Percentiles rank a stretch among this genome's conserved stretches.
Conservation (phyloP, 345 rosid genomes). For the Cardiospermum halicacabum region DNA sequence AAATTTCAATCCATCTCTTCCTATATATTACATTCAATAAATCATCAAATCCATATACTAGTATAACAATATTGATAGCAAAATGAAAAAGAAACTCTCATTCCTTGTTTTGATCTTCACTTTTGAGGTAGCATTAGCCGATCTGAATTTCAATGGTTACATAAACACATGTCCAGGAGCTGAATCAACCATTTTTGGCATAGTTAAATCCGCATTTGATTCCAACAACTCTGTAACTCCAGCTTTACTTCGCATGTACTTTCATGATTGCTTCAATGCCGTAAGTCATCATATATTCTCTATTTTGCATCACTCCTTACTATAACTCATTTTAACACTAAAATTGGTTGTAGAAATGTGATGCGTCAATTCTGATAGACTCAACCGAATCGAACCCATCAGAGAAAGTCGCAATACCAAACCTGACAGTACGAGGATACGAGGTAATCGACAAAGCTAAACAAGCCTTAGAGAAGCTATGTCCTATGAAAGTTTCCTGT, state of each 20-base stretch:
- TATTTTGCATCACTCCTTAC: too few species aligned
- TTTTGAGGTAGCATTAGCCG: slow-evolving; percentile 36
- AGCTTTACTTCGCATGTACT: slow-evolving; percentile 81
- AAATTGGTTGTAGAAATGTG: slow-evolving; percentile 48
- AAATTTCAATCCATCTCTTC: neutral
- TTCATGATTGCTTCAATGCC: slow-evolving; percentile 73
- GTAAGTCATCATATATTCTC: too few species aligned
- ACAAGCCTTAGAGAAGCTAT: slow-evolving; percentile 40
- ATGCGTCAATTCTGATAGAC: slow-evolving; percentile 72
- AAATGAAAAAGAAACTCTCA: slow-evolving; percentile 11
- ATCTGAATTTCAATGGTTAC: slow-evolving; percentile 51
- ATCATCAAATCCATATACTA: neutral
- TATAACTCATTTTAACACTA: too few species aligned
- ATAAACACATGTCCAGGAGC: slow-evolving; percentile 51
- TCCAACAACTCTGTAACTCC: slow-evolving; percentile 45
- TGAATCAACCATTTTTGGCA: slow-evolving; percentile 39
- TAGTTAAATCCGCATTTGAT: slow-evolving; percentile 34
- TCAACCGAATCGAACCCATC: slow-evolving; percentile 32
- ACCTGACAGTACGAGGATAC: slow-evolving; percentile 55
- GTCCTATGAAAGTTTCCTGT: slow-evolving; percentile 60
- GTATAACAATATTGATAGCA: neutral
- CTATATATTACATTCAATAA: neutral
- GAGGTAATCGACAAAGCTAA: slow-evolving; percentile 55
- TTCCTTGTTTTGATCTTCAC: slow-evolving; percentile 19
- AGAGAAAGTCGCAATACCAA: slow-evolving; percentile 62